Base-by-base conservation (phyloP, 176 grass and related monocot species). In the Thalia dealbata region DNA sequence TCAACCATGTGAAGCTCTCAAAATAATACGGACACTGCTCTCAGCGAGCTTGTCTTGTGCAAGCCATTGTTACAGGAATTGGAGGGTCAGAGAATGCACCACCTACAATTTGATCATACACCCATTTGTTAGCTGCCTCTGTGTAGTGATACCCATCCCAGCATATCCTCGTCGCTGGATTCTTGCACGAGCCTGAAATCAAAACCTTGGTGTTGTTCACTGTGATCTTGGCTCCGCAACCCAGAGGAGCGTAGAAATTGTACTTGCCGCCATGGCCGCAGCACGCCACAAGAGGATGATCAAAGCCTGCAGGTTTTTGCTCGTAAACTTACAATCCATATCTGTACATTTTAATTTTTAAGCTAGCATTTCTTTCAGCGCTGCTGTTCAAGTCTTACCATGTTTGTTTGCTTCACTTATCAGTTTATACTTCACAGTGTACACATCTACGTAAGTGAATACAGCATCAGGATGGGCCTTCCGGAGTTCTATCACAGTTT, bases 361-460 rank as follows among this genome's bases (percentile, higher is more conserved):
- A 63, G 25, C 11, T n/a, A 67, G 18, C 26, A 28, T 63, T 63
- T 68, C 19, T 22, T 45, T 44, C 35, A 45, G 21, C 27, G 43
- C 9, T 22, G 18, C 0, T 12, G 6, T 15, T 7, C 10, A 41
- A 12, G 11, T 43, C 48, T 76, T 88, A 99, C 95, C 90, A 48
- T 81, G 81, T 73, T 83, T 91, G 38, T 76, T 78, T 71, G 90
- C 85, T 13, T 93, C 43, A 74, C 65, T 82, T 43, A 99, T 88
- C 13, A 93, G 90, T 76, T 64, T 76, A 69, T 93, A 91, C 81
- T 99, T 99, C 10, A 84, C 90, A 0, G 85, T 21, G 72, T 99
- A 99, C 10, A 93, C 77, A 51, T 99, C 95, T 15, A 99, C 90
- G 15, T 99, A 99, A 59, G 87, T 93, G 83, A 99, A 91, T 3